Percentiles rank a stretch among this genome's conserved stretches.
Evolutionary conservation across 176 grass and related monocot genomes (phyloP).

Genomic region (Stipa capillata): DNA sequence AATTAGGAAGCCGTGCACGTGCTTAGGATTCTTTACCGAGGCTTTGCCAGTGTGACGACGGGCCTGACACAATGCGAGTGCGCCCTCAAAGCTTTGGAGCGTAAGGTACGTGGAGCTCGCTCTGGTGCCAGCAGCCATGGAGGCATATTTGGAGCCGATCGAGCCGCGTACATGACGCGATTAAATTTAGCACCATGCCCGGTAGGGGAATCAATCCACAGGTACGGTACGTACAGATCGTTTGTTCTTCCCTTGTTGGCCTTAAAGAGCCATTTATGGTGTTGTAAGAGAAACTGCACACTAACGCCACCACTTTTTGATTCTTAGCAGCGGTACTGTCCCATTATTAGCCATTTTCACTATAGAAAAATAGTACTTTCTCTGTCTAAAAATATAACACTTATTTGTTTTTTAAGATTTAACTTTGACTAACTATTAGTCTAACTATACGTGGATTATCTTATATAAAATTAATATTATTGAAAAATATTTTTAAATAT

Average conservation of each 20-base stretch:
- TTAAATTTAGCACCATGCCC: neutral
- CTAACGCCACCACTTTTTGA: neutral
- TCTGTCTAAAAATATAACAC: no score
- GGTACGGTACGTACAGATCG: neutral
- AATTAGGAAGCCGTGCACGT: neutral
- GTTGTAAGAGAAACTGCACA: neutral
- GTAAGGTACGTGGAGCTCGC: neutral
- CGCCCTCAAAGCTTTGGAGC: neutral
- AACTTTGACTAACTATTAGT: no score
- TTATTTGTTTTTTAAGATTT: no score
- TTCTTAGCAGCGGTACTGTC: no score
- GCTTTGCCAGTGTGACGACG: neutral
- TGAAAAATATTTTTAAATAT: no score
- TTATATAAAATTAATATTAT: no score
- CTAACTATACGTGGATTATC: no score
- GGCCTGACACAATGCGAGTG: neutral
- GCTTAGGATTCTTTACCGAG: conserved; percentile 11
- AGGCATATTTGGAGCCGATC: neutral
- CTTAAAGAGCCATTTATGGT: neutral
- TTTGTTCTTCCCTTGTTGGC: neutral
- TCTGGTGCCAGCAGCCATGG: conserved; percentile 7
- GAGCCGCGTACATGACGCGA: neutral
- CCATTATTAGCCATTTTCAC: no score
- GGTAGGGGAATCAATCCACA: conserved; percentile 26
- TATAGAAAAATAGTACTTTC: no score